Percentiles rank a stretch among this genome's conserved stretches.
Evolutionary conservation across 345 rosid genomes (phyloP).

Genomic region (Populus tremula): DNA sequence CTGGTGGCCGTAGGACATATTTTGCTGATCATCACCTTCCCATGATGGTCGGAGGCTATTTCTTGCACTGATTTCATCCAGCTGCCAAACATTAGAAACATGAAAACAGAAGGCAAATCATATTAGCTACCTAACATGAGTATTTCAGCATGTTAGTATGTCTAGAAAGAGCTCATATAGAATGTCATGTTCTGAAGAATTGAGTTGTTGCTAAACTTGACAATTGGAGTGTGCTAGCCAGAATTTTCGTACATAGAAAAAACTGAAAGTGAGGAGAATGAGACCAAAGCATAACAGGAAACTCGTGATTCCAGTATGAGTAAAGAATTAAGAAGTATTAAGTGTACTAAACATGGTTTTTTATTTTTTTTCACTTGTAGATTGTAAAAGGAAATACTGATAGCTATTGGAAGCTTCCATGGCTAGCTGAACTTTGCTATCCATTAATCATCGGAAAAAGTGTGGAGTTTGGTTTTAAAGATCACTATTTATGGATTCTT

Average conservation of each 20-base stretch:
- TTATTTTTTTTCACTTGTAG: neutral
- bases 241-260: neutral
- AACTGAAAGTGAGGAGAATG: neutral
- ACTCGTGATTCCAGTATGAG: neutral
- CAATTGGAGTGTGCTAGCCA: neutral
- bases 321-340: neutral
- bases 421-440: neutral
- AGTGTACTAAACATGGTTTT: neutral
- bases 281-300: neutral
- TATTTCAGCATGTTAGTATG: neutral
- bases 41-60: slow-evolving; percentile 56
- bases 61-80: slow-evolving; percentile 66
- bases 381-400: neutral
- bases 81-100: slow-evolving; percentile 36
- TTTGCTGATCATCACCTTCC: slow-evolving; percentile 70
- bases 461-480: neutral
- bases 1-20: slow-evolving; percentile 56
- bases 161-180: neutral
- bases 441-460: neutral
- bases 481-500: neutral
- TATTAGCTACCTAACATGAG: neutral
- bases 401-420: neutral
- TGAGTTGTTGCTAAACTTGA: neutral
- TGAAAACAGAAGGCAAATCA: neutral
- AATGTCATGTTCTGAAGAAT: neutral